Conservation (phyloP, 225 moss, liverwort and hornwort genomes). For the Polytrichum commune region DNA sequence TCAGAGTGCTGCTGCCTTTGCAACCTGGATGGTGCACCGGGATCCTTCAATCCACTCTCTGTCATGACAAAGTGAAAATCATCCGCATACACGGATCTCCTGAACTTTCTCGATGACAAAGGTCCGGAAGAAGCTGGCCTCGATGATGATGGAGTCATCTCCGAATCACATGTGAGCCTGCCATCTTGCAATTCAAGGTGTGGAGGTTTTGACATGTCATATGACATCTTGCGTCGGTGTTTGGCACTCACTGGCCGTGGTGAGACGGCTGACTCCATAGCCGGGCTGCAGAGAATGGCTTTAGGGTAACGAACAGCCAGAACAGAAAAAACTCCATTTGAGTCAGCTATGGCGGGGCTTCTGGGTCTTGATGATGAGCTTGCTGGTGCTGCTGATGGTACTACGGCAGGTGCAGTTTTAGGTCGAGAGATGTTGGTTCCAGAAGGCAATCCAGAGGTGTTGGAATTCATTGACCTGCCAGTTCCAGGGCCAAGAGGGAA, state of each 20-base stretch:
- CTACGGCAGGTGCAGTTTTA: constrained; percentile 15
- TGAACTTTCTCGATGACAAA: constrained; percentile 6
- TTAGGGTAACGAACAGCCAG: constrained; percentile 21
- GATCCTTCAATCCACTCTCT: constrained; percentile 23
- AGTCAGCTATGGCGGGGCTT: constrained; percentile 2
- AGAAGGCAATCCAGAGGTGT: neutral
- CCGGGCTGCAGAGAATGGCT: constrained; percentile 14
- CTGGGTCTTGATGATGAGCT: constrained; percentile 10
- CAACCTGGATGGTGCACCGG: constrained; percentile 12
- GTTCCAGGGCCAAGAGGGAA: neutral
- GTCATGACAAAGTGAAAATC: constrained; percentile 33
- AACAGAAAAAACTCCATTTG: constrained; percentile 9
- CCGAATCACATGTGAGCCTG: constrained; percentile 4
- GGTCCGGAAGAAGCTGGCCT: constrained; percentile 7
- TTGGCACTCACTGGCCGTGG: constrained; percentile 1
- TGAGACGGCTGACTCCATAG: neutral
- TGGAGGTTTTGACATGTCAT: constrained; percentile 5
- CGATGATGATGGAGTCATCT: constrained; percentile 2
- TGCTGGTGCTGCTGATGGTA: constrained; percentile 6
- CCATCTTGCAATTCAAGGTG: constrained; percentile 13
- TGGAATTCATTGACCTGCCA: neutral
- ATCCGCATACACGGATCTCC: constrained; percentile 25
- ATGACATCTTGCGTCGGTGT: constrained; percentile 14
- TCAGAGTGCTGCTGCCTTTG: constrained; percentile 1
- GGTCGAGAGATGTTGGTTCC: constrained; percentile 10